Conservation (phyloP, 768 basidiomycete genomes). For the Tricholoma flavovirens region DNA sequence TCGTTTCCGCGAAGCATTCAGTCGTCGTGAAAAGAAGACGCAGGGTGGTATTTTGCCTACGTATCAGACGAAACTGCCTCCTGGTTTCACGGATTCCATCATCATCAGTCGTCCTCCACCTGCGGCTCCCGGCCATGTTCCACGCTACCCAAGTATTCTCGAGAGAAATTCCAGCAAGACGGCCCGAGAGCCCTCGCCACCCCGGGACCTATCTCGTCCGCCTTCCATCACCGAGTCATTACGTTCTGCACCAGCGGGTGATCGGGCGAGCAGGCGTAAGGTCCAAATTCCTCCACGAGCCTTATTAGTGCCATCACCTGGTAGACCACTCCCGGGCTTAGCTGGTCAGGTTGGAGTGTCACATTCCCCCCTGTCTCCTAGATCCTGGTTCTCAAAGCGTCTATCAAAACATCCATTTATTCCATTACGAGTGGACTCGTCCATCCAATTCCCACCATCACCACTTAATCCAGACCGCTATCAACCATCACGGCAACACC, state of each 20-base stretch:
- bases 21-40: conserved; percentile 12
- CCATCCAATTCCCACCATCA: conserved; percentile 19
- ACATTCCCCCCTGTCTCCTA: conserved; percentile 26
- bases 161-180: conserved; percentile 23
- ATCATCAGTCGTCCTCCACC: conserved; percentile 26
- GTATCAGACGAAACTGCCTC: conserved; percentile 15
- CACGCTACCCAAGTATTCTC: conserved; percentile 31
- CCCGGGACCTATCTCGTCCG: conserved; percentile 8
- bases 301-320: conserved; percentile 18
- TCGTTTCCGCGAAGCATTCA: conserved; percentile 14
- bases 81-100: conserved; percentile 21
- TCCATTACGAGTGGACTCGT: conserved; percentile 27
- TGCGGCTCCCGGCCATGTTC: conserved; percentile 22
- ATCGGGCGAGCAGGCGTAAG: conserved; percentile 6
- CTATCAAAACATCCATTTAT: conserved; percentile 34
- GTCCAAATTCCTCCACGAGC: conserved; percentile 18
- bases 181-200: conserved; percentile 20
- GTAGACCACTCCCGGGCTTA: conserved; percentile 18
- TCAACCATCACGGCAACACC: conserved; percentile 18
- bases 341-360: conserved; percentile 17
- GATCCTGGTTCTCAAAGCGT: conserved; percentile 25
- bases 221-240: conserved; percentile 9
- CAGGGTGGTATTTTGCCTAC: conserved; percentile 12
- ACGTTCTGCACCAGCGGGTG: conserved; percentile 4
- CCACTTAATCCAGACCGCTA: conserved; percentile 12